A percentile compares a stretch with the other conserved stretches of the same genome.
Evolutionary conservation across 306 rosid species (phyloP).

Genomic region (Macrotyloma uniflorum): DNA sequence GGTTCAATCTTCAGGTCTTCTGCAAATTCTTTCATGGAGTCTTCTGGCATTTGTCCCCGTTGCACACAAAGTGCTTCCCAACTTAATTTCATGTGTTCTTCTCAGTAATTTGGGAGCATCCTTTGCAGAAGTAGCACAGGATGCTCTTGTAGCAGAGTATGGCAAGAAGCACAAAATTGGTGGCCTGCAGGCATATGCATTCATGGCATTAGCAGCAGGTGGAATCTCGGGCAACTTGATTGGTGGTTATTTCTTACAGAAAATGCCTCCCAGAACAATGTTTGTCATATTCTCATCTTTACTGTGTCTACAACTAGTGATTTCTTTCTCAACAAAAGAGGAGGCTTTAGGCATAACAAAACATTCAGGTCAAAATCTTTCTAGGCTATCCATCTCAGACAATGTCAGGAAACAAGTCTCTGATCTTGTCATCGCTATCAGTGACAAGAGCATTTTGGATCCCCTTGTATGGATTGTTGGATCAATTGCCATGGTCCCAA

Average conservation of each 20-base stretch:
- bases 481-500: slow-evolving; percentile 74
- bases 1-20: slow-evolving; percentile 60
- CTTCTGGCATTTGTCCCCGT: slow-evolving; percentile 65
- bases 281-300: slow-evolving; percentile 59
- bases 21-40: slow-evolving; percentile 91
- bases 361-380: slow-evolving; percentile 37
- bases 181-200: slow-evolving; percentile 82
- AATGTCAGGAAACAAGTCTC: slow-evolving; percentile 58
- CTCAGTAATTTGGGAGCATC: slow-evolving; percentile 94
- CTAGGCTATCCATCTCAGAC: slow-evolving; percentile 48
- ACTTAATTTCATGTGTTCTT: slow-evolving; percentile 64
- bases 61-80: slow-evolving; percentile 61
- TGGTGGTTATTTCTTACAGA: slow-evolving; percentile 71
- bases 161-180: slow-evolving; percentile 67
- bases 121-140: slow-evolving; percentile 84
- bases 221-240: slow-evolving; percentile 85
- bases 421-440: slow-evolving; percentile 54
- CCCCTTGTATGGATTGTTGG: slow-evolving; percentile 82
- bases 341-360: slow-evolving; percentile 65
- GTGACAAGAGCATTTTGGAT: slow-evolving; percentile 47
- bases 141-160: slow-evolving; percentile 90
- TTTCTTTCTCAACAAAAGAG: slow-evolving; percentile 66
- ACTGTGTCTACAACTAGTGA: slow-evolving; percentile 61
- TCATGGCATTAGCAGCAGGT: slow-evolving; percentile 87
- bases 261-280: slow-evolving; percentile 66